Percentiles rank a stretch among this genome's conserved stretches.
Conservation (phyloP, 2,329 filamentous ascomycete species). For the Verticillium zaregamsianum region DNA sequence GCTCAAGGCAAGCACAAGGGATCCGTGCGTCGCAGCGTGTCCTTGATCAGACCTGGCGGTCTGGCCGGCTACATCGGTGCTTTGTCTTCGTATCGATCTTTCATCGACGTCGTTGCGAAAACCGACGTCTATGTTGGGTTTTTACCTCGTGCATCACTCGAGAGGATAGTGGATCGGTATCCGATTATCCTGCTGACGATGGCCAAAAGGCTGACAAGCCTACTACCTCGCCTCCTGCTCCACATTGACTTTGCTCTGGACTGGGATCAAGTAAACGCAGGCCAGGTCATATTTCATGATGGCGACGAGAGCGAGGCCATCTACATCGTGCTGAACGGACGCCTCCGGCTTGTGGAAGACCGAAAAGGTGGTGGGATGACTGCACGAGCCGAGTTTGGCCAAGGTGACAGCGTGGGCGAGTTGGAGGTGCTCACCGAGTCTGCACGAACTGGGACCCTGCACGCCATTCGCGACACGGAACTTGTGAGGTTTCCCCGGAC, state of each 20-base stretch:
- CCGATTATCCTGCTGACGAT: slow-evolving; percentile 91
- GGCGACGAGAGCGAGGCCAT: slow-evolving; percentile 96
- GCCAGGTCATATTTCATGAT: slow-evolving; percentile 91
- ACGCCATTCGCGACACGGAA: slow-evolving; percentile 95
- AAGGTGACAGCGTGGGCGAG: slow-evolving; percentile 96
- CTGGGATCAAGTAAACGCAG: slow-evolving; percentile 95
- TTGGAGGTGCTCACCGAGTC: slow-evolving; percentile 96
- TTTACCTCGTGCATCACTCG: slow-evolving; percentile 76
- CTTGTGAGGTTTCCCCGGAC: slow-evolving; percentile 94
- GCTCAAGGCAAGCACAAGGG: slow-evolving; percentile 42
- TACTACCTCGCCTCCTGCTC: slow-evolving; percentile 83
- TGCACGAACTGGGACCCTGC: slow-evolving; percentile 80
- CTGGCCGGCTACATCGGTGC: slow-evolving; percentile 93
- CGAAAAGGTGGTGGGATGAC: slow-evolving; percentile 76
- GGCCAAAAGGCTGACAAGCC: slow-evolving; percentile 87
- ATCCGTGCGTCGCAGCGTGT: slow-evolving; percentile 63
- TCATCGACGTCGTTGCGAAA: slow-evolving; percentile 94
- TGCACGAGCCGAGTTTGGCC: slow-evolving; percentile 87
- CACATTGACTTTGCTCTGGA: slow-evolving; percentile 98
- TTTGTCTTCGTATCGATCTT: slow-evolving; percentile 90
- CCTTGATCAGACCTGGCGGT: slow-evolving; percentile 89
- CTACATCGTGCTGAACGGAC: slow-evolving; percentile 94
- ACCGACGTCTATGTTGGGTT: slow-evolving; percentile 99
- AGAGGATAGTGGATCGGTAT: slow-evolving; percentile 88
- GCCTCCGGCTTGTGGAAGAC: slow-evolving; percentile 80